Conservation (phyloP, 345 rosid genomes). For the Salix brachista region DNA sequence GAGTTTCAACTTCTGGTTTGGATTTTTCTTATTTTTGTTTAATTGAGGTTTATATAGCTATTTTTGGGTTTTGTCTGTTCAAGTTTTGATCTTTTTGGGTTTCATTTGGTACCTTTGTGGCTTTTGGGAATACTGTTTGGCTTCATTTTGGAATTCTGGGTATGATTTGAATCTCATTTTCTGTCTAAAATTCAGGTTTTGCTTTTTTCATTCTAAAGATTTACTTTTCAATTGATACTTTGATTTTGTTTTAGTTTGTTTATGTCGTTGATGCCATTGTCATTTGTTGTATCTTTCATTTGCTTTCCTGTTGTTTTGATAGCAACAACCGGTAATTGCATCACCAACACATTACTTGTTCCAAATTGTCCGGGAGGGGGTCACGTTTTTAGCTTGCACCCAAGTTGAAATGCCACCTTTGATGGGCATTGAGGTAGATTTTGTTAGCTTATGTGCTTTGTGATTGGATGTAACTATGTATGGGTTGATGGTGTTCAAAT, state of each 20-base stretch:
- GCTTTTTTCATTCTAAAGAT: neutral
- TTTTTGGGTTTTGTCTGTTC: neutral
- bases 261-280: neutral
- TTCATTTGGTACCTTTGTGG: neutral
- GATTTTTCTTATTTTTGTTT: neutral
- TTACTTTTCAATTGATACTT: neutral
- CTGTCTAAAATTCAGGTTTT: neutral
- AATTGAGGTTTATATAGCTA: constrained; percentile 1
- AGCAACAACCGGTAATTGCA: constrained; percentile 83
- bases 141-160: neutral
- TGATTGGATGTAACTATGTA: neutral
- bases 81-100: neutral
- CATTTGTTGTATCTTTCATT: neutral
- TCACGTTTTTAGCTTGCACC: constrained; percentile 88
- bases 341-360: constrained; percentile 93
- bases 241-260: neutral
- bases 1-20: constrained; percentile 5
- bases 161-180: constrained; percentile 6
- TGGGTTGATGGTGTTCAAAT: constrained; percentile 3
- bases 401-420: constrained; percentile 98
- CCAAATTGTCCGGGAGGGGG: constrained; percentile 81
- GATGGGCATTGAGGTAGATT: constrained; percentile 86
- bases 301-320: constrained; percentile 2
- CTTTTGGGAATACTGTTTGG: too few relatives aligned
- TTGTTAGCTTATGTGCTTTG: neutral